Evolutionary conservation across 2,329 filamentous ascomycete genomes (phyloP).

Genomic region (Zelopaecilomyces penicillatus): DNA sequence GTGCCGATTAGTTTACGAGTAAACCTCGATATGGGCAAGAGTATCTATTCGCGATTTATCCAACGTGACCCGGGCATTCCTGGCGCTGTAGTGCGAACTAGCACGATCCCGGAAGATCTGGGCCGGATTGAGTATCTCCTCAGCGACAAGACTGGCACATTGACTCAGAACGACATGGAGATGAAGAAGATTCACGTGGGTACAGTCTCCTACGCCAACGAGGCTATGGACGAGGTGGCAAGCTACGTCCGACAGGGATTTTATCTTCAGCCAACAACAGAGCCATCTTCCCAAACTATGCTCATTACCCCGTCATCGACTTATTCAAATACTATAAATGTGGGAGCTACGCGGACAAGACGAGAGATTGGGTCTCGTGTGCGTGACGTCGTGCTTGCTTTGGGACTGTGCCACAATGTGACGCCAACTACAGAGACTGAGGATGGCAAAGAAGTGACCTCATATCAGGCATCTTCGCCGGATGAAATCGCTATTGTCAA

Average conservation of each 20-base stretch:
- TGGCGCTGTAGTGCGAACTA: constrained; percentile 87
- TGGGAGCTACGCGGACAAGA: constrained; percentile 68
- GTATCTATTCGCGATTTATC: constrained; percentile 92
- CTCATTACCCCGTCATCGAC: constrained; percentile 71
- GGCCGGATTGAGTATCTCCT: constrained; percentile 93
- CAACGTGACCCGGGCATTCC: constrained; percentile 84
- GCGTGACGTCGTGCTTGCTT: constrained; percentile 81
- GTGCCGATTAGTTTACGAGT: constrained; percentile 95
- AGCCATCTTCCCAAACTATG: constrained; percentile 33
- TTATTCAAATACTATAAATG: constrained; percentile 51
- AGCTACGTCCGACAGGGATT: constrained; percentile 84
- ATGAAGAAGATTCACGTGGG: constrained; percentile 98
- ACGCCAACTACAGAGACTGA: constrained; percentile 76
- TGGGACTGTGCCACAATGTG: constrained; percentile 94
- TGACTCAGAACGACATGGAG: constrained; percentile 98
- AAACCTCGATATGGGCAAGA: constrained; percentile 95
- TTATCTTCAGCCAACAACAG: constrained; percentile 40
- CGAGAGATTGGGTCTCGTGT: constrained; percentile 92
- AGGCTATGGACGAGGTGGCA: constrained; percentile 95
- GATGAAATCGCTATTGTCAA: constrained; percentile 97
- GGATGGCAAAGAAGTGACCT: constrained; percentile 66
- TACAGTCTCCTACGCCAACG: constrained; percentile 95
- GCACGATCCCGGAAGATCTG: constrained; percentile 93
- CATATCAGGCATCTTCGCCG: constrained; percentile 93
- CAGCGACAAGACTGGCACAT: constrained; percentile 95